These are phyloP conservation scores for Dactylonectria estremocensis DNA, from an alignment of 2,329 filamentous ascomycete species.

Conservation along the genomic window DNA sequence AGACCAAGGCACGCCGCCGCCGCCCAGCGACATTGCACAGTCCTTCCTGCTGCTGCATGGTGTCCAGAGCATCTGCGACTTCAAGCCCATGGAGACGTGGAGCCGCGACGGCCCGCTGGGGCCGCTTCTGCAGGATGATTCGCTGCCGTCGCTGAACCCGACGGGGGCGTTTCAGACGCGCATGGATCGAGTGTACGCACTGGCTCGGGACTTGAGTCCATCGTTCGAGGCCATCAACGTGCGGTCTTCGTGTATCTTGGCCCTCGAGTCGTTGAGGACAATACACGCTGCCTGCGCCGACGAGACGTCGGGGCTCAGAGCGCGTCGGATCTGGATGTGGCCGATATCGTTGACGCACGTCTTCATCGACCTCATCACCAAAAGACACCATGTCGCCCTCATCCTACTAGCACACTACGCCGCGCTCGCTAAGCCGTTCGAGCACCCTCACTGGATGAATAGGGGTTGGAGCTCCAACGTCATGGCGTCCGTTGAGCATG, in stretches of 20 bases:
- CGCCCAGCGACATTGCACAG: conserved; percentile 27
- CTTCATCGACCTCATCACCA: conserved; percentile 32
- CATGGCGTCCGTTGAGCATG: conserved; percentile 17
- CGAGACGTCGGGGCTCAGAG: neutral
- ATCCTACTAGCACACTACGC: conserved; percentile 35
- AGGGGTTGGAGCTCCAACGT: conserved; percentile 29
- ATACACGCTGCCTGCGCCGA: conserved; percentile 18
- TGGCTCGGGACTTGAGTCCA: conserved; percentile 28
- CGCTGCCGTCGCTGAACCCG: conserved; percentile 4
- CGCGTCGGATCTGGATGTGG: conserved; percentile 36
- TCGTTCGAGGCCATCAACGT: conserved; percentile 33
- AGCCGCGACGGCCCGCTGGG: conserved; percentile 27
- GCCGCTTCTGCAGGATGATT: conserved; percentile 20
- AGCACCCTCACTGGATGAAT: conserved; percentile 33
- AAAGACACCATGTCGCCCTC: conserved; percentile 33
- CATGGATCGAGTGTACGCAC: conserved; percentile 27
- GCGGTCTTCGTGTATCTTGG: conserved; percentile 33
- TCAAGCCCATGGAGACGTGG: conserved; percentile 32
- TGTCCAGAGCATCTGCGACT: conserved; percentile 32
- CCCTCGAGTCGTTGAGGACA: conserved; percentile 30
- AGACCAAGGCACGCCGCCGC: neutral
- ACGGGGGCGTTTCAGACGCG: conserved; percentile 31
- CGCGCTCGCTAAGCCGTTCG: conserved; percentile 32
- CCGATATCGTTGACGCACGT: conserved; percentile 33
- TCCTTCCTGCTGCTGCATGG: conserved; percentile 37